Percentiles rank a stretch among this genome's conserved stretches.
These are phyloP conservation scores for Yarrowia deformans DNA, from an alignment of 805 yeast genomes.

Conservation along the genomic window DNA sequence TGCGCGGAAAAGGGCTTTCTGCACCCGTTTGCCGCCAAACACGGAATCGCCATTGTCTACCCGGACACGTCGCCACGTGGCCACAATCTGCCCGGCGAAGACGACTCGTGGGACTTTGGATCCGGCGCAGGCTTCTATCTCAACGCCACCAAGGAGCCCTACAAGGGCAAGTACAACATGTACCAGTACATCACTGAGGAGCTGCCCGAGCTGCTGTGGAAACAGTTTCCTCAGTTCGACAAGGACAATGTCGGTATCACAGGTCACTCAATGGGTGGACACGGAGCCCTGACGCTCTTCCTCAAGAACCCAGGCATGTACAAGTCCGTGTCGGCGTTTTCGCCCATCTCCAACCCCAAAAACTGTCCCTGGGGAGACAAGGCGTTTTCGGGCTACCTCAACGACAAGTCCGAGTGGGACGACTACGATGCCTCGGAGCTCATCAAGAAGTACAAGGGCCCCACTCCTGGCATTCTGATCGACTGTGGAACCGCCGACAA, in stretches of 20 bases:
- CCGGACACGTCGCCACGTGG: slow-evolving; percentile 99
- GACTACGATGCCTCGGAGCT: slow-evolving; percentile 86
- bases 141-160: slow-evolving; percentile 79
- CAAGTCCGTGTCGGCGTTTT: slow-evolving; percentile 84
- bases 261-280: slow-evolving; percentile 99
- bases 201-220: slow-evolving; percentile 61
- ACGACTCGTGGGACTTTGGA: slow-evolving; percentile 89
- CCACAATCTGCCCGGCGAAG: slow-evolving; percentile 75
- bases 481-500: slow-evolving; percentile 83
- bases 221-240: slow-evolving; percentile 60
- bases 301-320: slow-evolving; percentile 74
- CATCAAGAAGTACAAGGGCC: slow-evolving; percentile 63
- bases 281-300: slow-evolving; percentile 80
- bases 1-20: slow-evolving; percentile 93
- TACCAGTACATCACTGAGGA: slow-evolving; percentile 81
- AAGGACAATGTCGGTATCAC: slow-evolving; percentile 68
- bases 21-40: slow-evolving; percentile 78
- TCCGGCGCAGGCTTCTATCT: slow-evolving; percentile 95
- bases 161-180: slow-evolving; percentile 80
- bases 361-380: slow-evolving; percentile 87
- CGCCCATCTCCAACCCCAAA: slow-evolving; percentile 86
- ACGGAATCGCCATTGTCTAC: slow-evolving; percentile 86
- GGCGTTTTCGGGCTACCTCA: slow-evolving; percentile 78
- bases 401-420: slow-evolving; percentile 65
- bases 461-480: slow-evolving; percentile 68